Base-by-base conservation (phyloP, 306 rosid genomes). In the Fragaria iinumae region DNA sequence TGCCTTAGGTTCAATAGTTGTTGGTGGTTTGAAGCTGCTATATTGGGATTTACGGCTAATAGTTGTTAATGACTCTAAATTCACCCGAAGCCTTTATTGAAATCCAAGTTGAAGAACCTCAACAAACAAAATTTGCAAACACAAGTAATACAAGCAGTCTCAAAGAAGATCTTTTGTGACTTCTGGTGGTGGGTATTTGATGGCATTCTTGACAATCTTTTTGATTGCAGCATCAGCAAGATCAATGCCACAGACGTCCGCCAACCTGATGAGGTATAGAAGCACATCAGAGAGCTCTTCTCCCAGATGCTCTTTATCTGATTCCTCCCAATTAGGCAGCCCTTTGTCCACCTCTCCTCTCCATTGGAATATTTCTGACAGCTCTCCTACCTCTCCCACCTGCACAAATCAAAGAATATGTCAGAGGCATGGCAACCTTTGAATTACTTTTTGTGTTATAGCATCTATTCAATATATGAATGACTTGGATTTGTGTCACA, bases 291-390 rank as follows among this genome's bases (percentile, higher is more conserved):
- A 84, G 2, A 87, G 85, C 79, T 87, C 90, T 77, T 87, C 90
- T 25, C 85, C 90, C 25, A 87, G 71, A 82, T 84, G 90, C 84
- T 84, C 88, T 56, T 77, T 87, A 11, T 84, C 88, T 10, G 81
- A 73, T 75, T 86, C 87, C 63, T 81, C 79, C 90, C 90, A 87
- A 76, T 84, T 76, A 56, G 90, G 85, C 76, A 84, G 66, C 12
- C 90, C 90, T 43, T 69, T 87, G 38, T 82, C 90, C 64, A 87
- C 90, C 80, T 87, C 90, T 69, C 90, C 90, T 59, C 72, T 84
- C 90, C 90, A 87, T 17, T 85, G 88, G 79, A 85, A 85, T 81
- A 85, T 85, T 64, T 85, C 88, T 68, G 88, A 85, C n/a, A 84
- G 76, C 76, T 87, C 90, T 20, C 90, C 88, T 3, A 87, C 88